Base-by-base conservation (phyloP, 2,329 filamentous ascomycete species). In the Fusarium fracticaudum region DNA sequence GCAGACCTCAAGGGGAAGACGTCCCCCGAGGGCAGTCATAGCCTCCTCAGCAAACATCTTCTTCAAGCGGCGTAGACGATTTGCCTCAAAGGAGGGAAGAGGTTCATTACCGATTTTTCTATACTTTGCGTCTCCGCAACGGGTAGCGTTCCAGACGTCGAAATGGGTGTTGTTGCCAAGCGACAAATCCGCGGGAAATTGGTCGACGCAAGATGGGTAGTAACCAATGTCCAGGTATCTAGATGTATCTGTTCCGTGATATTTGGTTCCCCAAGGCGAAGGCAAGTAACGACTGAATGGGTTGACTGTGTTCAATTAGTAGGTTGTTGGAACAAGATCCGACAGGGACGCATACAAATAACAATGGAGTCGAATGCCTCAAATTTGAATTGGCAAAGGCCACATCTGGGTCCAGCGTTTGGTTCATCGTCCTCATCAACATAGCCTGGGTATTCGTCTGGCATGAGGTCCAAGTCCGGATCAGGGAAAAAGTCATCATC, bases 11-110 rank as follows among this genome's bases (percentile, higher is more conserved):
- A 45, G n/a, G 11, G 43, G 43, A 45, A 45, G 24, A 45, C 43
- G 43, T 20, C 11, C 7, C 1, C 24, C 8, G 17, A 9, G 1
- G 43, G 2, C 13, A 26, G 3, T 13, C 43, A 26, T 26, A 0
- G 26, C 1, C 24, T 45, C 24, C 1, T 45, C 0, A 2, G 43
- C 5, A 20, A 26, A 20, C 24, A 26, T 45, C 11, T 45, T 13
- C 24, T 9, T 45, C 8, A 45, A 26, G 1, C 43, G 43, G 1
- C 11, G n/a, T 13, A 33, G 11, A 3, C 43, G 43, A 3, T 45
- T 26, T 45, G n/a, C 11, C 5, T 45, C 43, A 26, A 45, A 45
- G 18, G 43, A 45, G 1, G 43, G 10, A 44, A 4, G 10, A 44
- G 11, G 43, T 4, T 24, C 43, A 24, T 44, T 24, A 3, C 9